A percentile compares a stretch with the other conserved stretches of the same genome.
phyloP scores from a whole-genome alignment of 2,329 filamentous ascomycete genomes.

The Ophiostoma quercus region DNA sequence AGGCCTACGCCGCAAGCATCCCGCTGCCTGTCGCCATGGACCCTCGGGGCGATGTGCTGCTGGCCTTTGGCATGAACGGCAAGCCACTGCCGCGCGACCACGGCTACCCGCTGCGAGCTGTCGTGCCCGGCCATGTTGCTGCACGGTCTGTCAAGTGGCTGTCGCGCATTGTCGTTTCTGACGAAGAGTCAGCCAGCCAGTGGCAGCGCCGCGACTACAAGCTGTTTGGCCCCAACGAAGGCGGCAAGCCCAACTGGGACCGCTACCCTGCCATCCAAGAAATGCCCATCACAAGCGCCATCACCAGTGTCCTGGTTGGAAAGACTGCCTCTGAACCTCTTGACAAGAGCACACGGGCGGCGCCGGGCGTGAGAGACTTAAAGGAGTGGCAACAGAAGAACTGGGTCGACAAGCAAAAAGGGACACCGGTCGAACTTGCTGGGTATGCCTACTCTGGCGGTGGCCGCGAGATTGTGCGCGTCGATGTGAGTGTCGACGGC shows the following conservation, averaged over 20 bases:
- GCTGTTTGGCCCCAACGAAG: constrained; percentile 60
- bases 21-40: constrained; percentile 55
- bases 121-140: constrained; percentile 62
- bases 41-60: constrained; percentile 57
- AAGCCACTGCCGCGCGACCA: constrained; percentile 58
- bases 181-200: constrained; percentile 60
- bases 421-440: constrained; percentile 40
- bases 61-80: constrained; percentile 65
- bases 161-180: constrained; percentile 56
- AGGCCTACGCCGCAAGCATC: constrained; percentile 59
- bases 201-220: constrained; percentile 67
- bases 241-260: constrained; percentile 55
- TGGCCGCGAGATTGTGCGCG: constrained; percentile 59
- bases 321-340: background rate
- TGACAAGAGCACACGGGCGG: constrained; percentile 19
- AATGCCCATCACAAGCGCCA: constrained; percentile 63
- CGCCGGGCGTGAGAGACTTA: constrained; percentile 25
- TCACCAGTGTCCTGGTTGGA: constrained; percentile 48
- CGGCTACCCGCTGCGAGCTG: constrained; percentile 57
- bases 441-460: constrained; percentile 67
- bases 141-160: constrained; percentile 67
- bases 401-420: background rate
- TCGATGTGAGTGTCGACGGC: constrained; percentile 60
- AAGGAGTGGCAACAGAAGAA: constrained; percentile 24
- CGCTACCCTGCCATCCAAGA: constrained; percentile 60